Evolutionary conservation across 2,329 filamentous ascomycete species (phyloP), one percentile per base, ranked within the genome.

Genomic region (Verticillium zaregamsianum): DNA sequence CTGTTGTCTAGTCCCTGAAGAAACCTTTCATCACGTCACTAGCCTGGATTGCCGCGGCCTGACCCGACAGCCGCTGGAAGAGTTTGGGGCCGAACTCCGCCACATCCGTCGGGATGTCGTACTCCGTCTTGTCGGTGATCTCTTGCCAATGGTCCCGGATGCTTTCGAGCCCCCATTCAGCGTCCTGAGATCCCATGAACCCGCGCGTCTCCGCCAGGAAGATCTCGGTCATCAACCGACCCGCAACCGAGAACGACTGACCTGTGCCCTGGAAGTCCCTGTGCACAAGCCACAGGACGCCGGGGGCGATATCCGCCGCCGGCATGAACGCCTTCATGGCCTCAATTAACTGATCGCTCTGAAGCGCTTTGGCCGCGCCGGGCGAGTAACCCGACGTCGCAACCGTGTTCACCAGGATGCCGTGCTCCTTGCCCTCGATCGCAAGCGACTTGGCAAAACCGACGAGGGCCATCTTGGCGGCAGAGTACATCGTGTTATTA

Each of bases 121-220:
- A 54, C 4, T 54, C 40, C 9, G 45, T 59, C 57, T 59, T 45
- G 28, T 59, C 7, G 3, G 52, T 5, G 9, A 59, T 0, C 2
- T 59, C n/a, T 2, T 28, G 1, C 57, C 57, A 59, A 11, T 0
- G 25, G 12, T 59, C 57, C 2, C 39, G 17, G 0, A 59, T 15
- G 15, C 0, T 33, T 8, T 59, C 28, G 0, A 54, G 28, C 2
- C 0, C 11, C 57, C 57, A 59, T 8, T n/a, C 12, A 14, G 9
- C 28, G 0, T 52, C 17, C 0, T 20, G 17, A 1, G n/a, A 28
- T 0, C 39, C 57, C 11, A 49, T 39, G 31, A 33, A 37, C 2
- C 57, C 57, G 14, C 33, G 31, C n/a, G 57, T 59, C 57, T 59
- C 57, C 1, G 12, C 57, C 17, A 59, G 1, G n/a, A 59, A 59